phyloP scores from a whole-genome alignment of 1,139 yeast species.

The Ogataea hybrid region DNA sequence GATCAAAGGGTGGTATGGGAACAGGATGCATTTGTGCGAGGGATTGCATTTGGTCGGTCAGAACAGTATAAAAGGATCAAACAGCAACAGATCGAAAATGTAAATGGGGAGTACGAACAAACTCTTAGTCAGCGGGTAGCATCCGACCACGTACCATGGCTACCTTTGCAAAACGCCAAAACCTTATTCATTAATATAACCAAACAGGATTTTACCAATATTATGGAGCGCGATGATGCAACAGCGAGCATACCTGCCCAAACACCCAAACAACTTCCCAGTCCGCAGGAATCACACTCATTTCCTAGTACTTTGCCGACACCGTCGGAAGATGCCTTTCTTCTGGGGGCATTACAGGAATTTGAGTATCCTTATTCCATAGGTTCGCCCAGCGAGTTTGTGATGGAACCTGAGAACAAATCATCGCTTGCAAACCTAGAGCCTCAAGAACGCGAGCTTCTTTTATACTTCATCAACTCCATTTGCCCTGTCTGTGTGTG shows the following conservation, averaged over 20 bases:
- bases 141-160: background rate
- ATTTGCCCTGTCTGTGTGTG: slow-evolving; percentile 7
- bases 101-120: background rate
- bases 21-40: slow-evolving; percentile 36
- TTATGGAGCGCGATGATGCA: background rate
- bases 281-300: background rate
- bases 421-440: background rate
- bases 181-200: background rate
- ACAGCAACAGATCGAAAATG: slow-evolving; percentile 2
- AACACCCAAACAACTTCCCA: background rate
- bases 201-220: background rate
- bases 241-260: background rate
- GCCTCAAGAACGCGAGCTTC: slow-evolving; percentile 27
- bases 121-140: background rate
- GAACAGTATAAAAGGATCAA: slow-evolving; percentile 19
- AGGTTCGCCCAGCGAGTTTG: background rate
- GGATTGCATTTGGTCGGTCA: slow-evolving; percentile 40
- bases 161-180: background rate
- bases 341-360: background rate
- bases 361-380: background rate
- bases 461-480: slow-evolving; percentile 33
- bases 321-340: background rate
- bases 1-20: slow-evolving; percentile 29
- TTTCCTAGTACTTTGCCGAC: background rate
- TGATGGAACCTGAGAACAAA: background rate